These are phyloP conservation scores for Ostreobium quekettii DNA, from an alignment of 139 green algal species.

Conservation along the genomic window DNA sequence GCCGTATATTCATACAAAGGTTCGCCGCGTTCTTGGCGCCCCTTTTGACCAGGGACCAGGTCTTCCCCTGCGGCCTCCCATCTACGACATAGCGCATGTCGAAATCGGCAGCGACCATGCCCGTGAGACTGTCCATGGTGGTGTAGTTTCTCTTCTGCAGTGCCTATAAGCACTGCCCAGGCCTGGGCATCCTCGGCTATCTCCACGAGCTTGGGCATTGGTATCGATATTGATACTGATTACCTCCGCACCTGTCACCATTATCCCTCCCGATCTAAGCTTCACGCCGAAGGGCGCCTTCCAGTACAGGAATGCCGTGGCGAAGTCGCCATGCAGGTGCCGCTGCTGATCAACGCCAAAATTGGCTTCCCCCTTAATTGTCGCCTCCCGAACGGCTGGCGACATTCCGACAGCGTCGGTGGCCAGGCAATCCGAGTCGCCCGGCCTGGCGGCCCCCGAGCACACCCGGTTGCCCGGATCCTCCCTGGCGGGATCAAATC, in stretches of 20 bases:
- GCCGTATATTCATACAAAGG: neutral
- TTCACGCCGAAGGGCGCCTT: neutral
- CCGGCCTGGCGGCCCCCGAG: too few relatives aligned
- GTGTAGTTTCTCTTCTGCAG: neutral
- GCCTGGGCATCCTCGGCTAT: neutral
- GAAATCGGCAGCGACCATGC: neutral
- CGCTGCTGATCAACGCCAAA: slow-evolving; percentile 24
- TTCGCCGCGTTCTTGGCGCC: neutral
- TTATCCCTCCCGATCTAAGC: neutral
- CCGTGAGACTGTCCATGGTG: neutral
- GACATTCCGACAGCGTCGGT: too few relatives aligned
- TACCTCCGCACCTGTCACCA: neutral
- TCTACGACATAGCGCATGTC: neutral
- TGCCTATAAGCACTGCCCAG: too few relatives aligned
- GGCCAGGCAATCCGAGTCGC: too few relatives aligned
- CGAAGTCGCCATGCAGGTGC: slow-evolving; percentile 22
- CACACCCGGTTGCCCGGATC: too few relatives aligned
- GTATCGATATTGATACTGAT: too few relatives aligned
- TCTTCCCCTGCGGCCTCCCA: neutral
- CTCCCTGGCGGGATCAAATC: too few relatives aligned
- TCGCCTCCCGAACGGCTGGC: too few relatives aligned
- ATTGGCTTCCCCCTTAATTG: slow-evolving; percentile 4
- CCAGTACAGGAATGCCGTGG: slow-evolving; percentile 13
- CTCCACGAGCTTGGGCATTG: neutral
- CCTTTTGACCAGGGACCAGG: neutral